Conservation (phyloP, 768 basidiomycete genomes). For the Cyclocybe aegerita region DNA sequence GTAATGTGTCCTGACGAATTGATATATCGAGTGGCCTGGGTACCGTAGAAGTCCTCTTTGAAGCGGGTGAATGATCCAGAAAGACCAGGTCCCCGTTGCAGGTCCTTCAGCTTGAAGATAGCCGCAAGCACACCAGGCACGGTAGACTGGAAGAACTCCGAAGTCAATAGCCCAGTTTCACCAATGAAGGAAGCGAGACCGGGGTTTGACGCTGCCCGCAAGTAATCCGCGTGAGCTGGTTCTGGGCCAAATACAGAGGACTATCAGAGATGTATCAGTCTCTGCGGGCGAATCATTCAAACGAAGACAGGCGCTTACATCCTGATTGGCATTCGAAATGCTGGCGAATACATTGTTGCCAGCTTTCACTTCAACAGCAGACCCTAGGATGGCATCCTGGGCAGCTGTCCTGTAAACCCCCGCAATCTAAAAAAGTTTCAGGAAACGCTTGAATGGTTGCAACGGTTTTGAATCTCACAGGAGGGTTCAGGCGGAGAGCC, state of each 20-base stretch:
- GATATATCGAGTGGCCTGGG: slow-evolving; percentile 31
- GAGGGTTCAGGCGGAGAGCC: slow-evolving; percentile 41
- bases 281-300: background rate
- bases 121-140: slow-evolving; percentile 41
- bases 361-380: slow-evolving; percentile 22
- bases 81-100: slow-evolving; percentile 35
- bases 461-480: slow-evolving; percentile 20
- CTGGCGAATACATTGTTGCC: slow-evolving; percentile 33
- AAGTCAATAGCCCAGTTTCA: slow-evolving; percentile 26
- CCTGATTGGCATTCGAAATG: slow-evolving; percentile 36
- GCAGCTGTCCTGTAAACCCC: slow-evolving; percentile 39
- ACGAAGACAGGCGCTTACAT: slow-evolving; percentile 27
- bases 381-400: slow-evolving; percentile 24
- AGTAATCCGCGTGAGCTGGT: slow-evolving; percentile 17
- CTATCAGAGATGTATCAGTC: background rate
- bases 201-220: slow-evolving; percentile 19
- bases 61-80: slow-evolving; percentile 43
- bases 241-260: slow-evolving; percentile 20
- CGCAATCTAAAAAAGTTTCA: slow-evolving; percentile 30
- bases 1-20: slow-evolving; percentile 33
- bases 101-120: slow-evolving; percentile 42
- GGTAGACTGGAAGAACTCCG: slow-evolving; percentile 40
- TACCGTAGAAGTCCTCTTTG: slow-evolving; percentile 32
- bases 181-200: slow-evolving; percentile 21
- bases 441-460: background rate